Evolutionary conservation across 2,329 filamentous ascomycete species (phyloP).

Genomic region (Thermothelomyces thermophilus): DNA sequence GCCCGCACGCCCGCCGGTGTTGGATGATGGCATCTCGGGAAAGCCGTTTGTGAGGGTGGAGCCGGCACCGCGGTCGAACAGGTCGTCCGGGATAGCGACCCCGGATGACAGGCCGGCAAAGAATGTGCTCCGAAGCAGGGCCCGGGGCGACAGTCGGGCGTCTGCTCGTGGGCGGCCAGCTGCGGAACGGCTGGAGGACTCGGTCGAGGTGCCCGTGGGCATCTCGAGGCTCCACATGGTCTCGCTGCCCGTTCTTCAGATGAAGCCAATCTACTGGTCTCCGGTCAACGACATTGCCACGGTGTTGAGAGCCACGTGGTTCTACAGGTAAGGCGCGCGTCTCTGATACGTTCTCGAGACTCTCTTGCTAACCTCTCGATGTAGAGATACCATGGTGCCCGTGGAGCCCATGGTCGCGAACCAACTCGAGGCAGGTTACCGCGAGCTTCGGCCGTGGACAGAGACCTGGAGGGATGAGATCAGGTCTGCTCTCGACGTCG

Average conservation of each 20-base stretch:
- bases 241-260: slow-evolving; percentile 70
- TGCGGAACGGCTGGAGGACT: slow-evolving; percentile 19
- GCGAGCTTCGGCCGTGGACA: slow-evolving; percentile 79
- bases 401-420: slow-evolving; percentile 83
- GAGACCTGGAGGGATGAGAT: slow-evolving; percentile 91
- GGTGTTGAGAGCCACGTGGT: slow-evolving; percentile 88
- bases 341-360: neutral
- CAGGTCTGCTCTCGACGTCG: slow-evolving; percentile 82
- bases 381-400: slow-evolving; percentile 77
- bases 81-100: slow-evolving; percentile 18
- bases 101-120: slow-evolving; percentile 18
- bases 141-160: slow-evolving; percentile 23
- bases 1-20: slow-evolving; percentile 9
- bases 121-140: neutral
- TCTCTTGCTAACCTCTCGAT: slow-evolving; percentile 5
- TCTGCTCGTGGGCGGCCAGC: slow-evolving; percentile 3
- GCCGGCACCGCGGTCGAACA: slow-evolving; percentile 18
- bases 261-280: slow-evolving; percentile 98
- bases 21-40: slow-evolving; percentile 44
- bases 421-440: slow-evolving; percentile 84
- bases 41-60: slow-evolving; percentile 47
- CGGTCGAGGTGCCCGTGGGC: slow-evolving; percentile 68
- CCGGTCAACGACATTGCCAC: slow-evolving; percentile 82
- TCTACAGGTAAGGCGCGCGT: slow-evolving; percentile 58
- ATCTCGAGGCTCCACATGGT: slow-evolving; percentile 87